These are phyloP conservation scores for Gastrolobium villosum DNA, from an alignment of 306 rosid genomes.

Conservation along the genomic window DNA sequence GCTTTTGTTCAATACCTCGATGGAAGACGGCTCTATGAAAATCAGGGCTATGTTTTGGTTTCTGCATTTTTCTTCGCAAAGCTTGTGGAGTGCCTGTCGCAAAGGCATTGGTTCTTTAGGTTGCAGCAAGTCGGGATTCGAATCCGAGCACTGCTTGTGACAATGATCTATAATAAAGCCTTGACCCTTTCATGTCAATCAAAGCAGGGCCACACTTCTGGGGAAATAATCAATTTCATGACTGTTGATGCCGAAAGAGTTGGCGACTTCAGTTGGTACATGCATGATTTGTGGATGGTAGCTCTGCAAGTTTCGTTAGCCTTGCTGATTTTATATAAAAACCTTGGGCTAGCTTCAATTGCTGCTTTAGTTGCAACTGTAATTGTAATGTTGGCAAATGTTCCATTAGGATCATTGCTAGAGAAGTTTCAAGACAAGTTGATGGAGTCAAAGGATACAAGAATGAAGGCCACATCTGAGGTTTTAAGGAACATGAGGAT, in stretches of 20 bases:
- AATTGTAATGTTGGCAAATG: slow-evolving; percentile 58
- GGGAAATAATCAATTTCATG: slow-evolving; percentile 67
- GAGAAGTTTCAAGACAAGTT: slow-evolving; percentile 59
- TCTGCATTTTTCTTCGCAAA: slow-evolving; percentile 57
- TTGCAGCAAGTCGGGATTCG: slow-evolving; percentile 57
- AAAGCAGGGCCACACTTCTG: slow-evolving; percentile 58
- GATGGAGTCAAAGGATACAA: slow-evolving; percentile 66
- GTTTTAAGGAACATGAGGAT: slow-evolving; percentile 70
- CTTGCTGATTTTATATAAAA: slow-evolving; percentile 57
- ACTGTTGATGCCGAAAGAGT: slow-evolving; percentile 68
- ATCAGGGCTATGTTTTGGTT: slow-evolving; percentile 59
- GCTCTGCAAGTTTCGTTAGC: slow-evolving; percentile 56
- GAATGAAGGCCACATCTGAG: slow-evolving; percentile 73
- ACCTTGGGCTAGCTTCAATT: slow-evolving; percentile 63
- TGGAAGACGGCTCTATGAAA: slow-evolving; percentile 48
- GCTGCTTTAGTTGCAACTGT: slow-evolving; percentile 60
- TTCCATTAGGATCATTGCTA: slow-evolving; percentile 61
- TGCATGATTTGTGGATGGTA: slow-evolving; percentile 61
- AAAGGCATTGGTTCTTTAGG: slow-evolving; percentile 58
- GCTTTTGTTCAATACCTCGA: slow-evolving; percentile 59
- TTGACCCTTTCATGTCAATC: slow-evolving; percentile 58
- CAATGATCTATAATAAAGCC: slow-evolving; percentile 52
- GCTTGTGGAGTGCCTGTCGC: slow-evolving; percentile 54
- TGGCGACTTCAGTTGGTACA: slow-evolving; percentile 51
- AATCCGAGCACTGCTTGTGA: slow-evolving; percentile 51